These are phyloP conservation scores for Periconia digitata DNA, from an alignment of 2,329 filamentous ascomycete species.

Conservation along the genomic window DNA sequence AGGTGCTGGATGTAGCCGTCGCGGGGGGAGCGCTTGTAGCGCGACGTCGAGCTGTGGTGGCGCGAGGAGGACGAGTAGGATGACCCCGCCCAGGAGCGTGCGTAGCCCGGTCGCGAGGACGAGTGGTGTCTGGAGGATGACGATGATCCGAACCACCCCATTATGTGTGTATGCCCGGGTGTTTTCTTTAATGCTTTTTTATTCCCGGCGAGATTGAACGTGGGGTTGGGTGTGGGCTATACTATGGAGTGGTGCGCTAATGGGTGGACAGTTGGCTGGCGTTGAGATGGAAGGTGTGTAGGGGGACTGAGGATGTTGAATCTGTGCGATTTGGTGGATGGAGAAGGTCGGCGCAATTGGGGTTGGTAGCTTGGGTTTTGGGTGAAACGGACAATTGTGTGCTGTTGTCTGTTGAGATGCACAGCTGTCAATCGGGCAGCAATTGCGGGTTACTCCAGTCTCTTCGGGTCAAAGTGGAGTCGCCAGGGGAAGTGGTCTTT, in stretches of 20 bases:
- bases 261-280: too few species aligned
- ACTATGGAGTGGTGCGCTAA: not conserved
- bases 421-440: too few species aligned
- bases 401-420: too few species aligned
- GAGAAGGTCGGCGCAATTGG: too few species aligned
- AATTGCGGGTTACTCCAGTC: too few species aligned
- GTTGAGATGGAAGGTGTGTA: too few species aligned
- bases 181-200: not conserved
- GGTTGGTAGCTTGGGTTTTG: too few species aligned
- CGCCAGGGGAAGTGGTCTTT: too few species aligned
- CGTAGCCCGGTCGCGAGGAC: conserved; percentile 33
- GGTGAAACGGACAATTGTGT: too few species aligned
- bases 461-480: too few species aligned
- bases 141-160: conserved; percentile 42
- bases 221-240: not conserved
- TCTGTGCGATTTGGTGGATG: too few species aligned
- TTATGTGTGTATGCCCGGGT: conserved; percentile 11
- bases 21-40: conserved; percentile 77
- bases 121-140: conserved; percentile 28
- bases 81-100: conserved; percentile 28
- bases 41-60: conserved; percentile 62
- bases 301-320: too few species aligned
- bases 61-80: conserved; percentile 32
- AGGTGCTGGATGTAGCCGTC: conserved; percentile 74
- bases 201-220: not conserved